phyloP scores from a whole-genome alignment of 257 asterid species.

The Solanum chmielewskii region DNA sequence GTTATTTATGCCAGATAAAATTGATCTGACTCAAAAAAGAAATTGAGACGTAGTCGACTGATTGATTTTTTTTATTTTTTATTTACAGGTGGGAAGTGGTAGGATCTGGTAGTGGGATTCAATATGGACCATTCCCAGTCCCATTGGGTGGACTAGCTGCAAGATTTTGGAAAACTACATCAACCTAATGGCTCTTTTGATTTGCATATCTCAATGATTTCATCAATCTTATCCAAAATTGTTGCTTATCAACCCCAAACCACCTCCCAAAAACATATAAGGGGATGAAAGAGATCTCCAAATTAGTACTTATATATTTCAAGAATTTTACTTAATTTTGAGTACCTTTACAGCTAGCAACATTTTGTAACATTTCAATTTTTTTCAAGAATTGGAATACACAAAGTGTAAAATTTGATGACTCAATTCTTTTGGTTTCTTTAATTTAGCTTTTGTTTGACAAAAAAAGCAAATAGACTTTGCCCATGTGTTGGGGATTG shows the following conservation, averaged over 20 bases:
- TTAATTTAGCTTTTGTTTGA: background rate
- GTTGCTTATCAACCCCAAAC: background rate
- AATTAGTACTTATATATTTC: background rate
- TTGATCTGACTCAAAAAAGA: background rate
- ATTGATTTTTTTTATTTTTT: conserved; percentile 11
- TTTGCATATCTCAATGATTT: conserved; percentile 1
- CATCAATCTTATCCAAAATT: conserved; percentile 3
- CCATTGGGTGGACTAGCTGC: conserved; percentile 80
- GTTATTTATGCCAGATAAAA: background rate
- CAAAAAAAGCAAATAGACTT: background rate
- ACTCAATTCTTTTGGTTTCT: background rate
- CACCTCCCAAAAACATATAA: background rate
- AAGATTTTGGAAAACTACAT: conserved; percentile 38
- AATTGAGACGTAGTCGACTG: background rate
- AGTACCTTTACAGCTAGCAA: conserved; percentile 21
- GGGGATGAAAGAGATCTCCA: background rate
- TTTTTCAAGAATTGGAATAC: conserved; percentile 9
- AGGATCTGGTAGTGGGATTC: conserved; percentile 44
- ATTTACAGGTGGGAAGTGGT: conserved; percentile 61
- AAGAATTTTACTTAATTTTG: background rate
- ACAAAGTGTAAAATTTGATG: conserved; percentile 5
- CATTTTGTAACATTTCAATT: conserved; percentile 5
- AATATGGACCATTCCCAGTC: conserved; percentile 74
- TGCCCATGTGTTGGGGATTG: conserved; percentile 6
- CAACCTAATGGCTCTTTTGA: background rate